Base-by-base conservation (phyloP, 2,329 filamentous ascomycete genomes). In the Daldinia sp. region DNA sequence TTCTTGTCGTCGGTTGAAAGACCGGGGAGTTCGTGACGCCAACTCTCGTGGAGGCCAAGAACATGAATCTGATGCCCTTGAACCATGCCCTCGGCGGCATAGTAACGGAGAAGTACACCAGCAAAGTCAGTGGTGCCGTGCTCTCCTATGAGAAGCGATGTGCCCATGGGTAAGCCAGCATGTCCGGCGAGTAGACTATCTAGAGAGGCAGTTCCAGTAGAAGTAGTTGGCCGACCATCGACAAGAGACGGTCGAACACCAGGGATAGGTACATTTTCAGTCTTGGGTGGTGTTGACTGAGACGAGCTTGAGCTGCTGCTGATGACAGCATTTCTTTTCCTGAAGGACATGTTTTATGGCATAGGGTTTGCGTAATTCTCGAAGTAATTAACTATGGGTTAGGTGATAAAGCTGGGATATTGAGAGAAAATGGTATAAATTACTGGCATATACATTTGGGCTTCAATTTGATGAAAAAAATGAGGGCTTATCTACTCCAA, bases 91-190 rank as follows among this genome's bases (percentile, higher is more conserved):
- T 99, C 94, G 0, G 95, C 94, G 0, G 94, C 95, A 81, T 93
- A 99, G 79, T 96, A 98, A 62, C 92, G 88, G 50, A 98, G 81
- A 65, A 98, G 82, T 28, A 93, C 88, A 1, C 94, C 93, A 0
- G 93, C 90, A 82, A 97, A 99, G 79, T 99, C 96, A 0, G 96
- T 99, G 0, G 95, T 97, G 0, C 95, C 95, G 64, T 90, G 91
- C 76, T 99, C 96, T 77, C 95, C 93, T 35, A 98, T 83, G 4
- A 99, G 81, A 0, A 98, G 77, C 0, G 90, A 92, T 18, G 89
- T 93, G 0, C 96, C 96, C 6, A 98, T 84, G 0, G 93, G 89
- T 4, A 98, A 84, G 0, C 96, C 96, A 4, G 90, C 88, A 81
- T 98, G 95, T 0, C 95, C 94, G 44, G 93, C 93, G 1, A 99